Evolutionary conservation across 768 basidiomycete genomes (phyloP).

Genomic region (Mycena latifolia): DNA sequence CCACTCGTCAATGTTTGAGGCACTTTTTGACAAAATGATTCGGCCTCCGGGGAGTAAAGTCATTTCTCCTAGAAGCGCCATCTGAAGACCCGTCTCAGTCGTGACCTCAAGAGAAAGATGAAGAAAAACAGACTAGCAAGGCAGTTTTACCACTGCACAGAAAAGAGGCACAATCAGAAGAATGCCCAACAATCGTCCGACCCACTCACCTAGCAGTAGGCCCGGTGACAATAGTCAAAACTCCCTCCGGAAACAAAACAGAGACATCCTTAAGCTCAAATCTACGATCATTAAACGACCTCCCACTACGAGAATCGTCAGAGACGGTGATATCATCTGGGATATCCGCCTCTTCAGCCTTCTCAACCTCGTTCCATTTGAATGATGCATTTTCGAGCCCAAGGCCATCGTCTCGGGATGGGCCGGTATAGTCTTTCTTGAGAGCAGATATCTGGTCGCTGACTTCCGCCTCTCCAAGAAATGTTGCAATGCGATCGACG

Average conservation of each 20-base stretch:
- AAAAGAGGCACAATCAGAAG: neutral
- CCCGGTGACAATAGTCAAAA: constrained; percentile 79
- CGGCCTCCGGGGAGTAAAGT: constrained; percentile 61
- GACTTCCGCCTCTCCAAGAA: constrained; percentile 80
- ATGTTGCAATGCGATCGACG: constrained; percentile 76
- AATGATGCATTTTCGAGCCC: constrained; percentile 73
- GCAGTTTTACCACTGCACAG: constrained; percentile 83
- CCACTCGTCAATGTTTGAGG: constrained; percentile 63
- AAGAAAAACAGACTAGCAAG: constrained; percentile 61
- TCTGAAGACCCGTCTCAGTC: constrained; percentile 47
- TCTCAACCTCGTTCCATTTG: constrained; percentile 68
- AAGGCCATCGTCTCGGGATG: constrained; percentile 55
- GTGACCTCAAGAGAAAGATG: neutral
- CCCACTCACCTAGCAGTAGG: constrained; percentile 68
- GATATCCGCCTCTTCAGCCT: neutral
- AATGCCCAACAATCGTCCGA: neutral
- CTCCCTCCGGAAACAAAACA: constrained; percentile 77
- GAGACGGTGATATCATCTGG: neutral
- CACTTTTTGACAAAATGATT: constrained; percentile 77
- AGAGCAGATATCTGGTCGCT: constrained; percentile 74
- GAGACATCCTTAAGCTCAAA: constrained; percentile 79
- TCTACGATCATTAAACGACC: constrained; percentile 49
- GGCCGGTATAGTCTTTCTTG: constrained; percentile 53
- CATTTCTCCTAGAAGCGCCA: constrained; percentile 82
- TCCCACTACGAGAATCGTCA: neutral